phyloP scores from a whole-genome alignment of 2,329 filamentous ascomycete species.

The Fusarium heterosporum region DNA sequence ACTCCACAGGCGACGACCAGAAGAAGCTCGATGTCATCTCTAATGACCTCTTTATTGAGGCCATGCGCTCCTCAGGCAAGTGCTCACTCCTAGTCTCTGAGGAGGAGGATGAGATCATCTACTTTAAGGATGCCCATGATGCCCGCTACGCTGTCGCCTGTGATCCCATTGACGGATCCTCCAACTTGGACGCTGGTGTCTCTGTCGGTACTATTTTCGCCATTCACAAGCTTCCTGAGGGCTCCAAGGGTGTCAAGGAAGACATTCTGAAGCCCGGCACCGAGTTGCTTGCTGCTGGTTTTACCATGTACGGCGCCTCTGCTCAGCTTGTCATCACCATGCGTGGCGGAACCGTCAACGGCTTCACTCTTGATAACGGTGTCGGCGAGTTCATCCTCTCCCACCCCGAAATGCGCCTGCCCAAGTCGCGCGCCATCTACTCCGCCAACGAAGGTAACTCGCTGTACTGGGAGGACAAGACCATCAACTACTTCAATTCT shows the following conservation, averaged over 20 bases:
- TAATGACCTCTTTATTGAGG: slow-evolving; percentile 96
- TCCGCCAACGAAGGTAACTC: slow-evolving; percentile 99
- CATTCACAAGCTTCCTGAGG: slow-evolving; percentile 88
- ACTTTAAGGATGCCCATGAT: slow-evolving; percentile 80
- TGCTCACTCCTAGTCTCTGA: slow-evolving; percentile 95
- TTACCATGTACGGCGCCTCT: slow-evolving; percentile 99
- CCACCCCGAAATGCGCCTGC: slow-evolving; percentile 93
- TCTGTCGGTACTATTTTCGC: slow-evolving; percentile 98
- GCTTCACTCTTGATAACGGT: slow-evolving; percentile 96
- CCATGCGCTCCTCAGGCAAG: slow-evolving; percentile 92
- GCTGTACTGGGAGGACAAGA: slow-evolving; percentile 91
- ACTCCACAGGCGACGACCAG: slow-evolving; percentile 96
- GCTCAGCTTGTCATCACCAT: slow-evolving; percentile 97
- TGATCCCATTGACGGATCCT: slow-evolving; percentile 97
- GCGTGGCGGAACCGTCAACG: slow-evolving; percentile 91
- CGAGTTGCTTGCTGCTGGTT: slow-evolving; percentile 93
- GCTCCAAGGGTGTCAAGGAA: slow-evolving; percentile 78
- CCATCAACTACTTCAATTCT: slow-evolving; percentile 88
- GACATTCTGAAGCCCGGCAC: slow-evolving; percentile 91
- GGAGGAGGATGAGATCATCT: slow-evolving; percentile 93
- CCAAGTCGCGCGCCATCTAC: slow-evolving; percentile 86
- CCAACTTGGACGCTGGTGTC: slow-evolving; percentile 96
- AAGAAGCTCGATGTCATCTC: slow-evolving; percentile 99
- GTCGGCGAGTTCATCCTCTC: slow-evolving; percentile 99
- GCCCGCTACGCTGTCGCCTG: slow-evolving; percentile 95